Base-by-base conservation (phyloP, 129 eudicot genomes). In the Centrapalus pauciflorus region DNA sequence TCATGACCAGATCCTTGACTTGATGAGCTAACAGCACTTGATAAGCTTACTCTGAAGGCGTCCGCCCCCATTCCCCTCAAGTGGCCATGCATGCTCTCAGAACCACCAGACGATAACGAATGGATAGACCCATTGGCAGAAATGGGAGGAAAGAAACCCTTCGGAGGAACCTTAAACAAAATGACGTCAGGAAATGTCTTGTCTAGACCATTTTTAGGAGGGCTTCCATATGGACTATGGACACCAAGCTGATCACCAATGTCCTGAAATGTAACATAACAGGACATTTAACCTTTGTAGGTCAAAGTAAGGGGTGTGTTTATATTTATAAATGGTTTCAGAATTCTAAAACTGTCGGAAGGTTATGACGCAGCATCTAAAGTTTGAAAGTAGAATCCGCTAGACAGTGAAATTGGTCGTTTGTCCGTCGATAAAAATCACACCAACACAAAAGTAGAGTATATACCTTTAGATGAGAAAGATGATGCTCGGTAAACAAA, bases 1-100 rank as follows among this genome's bases (percentile, higher is more conserved):
- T 93, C 96, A 55, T 61, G 85, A 20, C 84, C 75, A 27, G 95
- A 89, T 61, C 90, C 96, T 30, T 88, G 99, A 43, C 99, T 93
- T 61, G 99, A 93, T 66, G 96, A 88, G 75, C 96, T 89, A 40
- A 93, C 80, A 28, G 88, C 92, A 89, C 99, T 93, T 41, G 99
- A 93, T 49, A 84, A 75, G 71, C 99, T 93, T 61, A 86, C 87
- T 38, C 99, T 75, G 49, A 80, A 41, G 49, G 83, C 76, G 40
- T 93, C 99, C 14, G 80, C 74, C 19, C 88, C 76, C 25, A 90
- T 82, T 34, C 79, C 75, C 56, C 88, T 75, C 5, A 66, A 23
- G 52, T 75, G 85, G 52, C 79, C 76, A 60, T 78, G 84, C 48
- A 77, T 51, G 74, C 66, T 81, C 61, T 92, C 96, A 45, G 72